phyloP scores from a whole-genome alignment of 1,139 yeast species.

The Spencermartinsiella ligniputridi region DNA sequence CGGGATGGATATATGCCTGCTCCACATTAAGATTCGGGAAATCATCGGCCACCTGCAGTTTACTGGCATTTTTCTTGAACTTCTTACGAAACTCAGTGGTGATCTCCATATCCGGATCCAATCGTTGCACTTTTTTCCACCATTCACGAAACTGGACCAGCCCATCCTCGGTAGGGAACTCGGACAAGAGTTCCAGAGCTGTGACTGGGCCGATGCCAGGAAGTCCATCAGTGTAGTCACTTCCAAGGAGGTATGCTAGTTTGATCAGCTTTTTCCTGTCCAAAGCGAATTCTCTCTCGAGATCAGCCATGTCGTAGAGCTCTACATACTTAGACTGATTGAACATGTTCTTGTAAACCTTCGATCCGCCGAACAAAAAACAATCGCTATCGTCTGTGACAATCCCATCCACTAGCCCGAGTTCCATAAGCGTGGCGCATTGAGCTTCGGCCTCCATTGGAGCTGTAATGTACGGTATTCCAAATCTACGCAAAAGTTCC shows the following conservation, averaged over 20 bases:
- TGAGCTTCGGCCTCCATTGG: constrained; percentile 99
- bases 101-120: constrained; percentile 21
- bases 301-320: constrained; percentile 60
- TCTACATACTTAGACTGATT: constrained; percentile 92
- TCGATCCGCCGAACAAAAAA: constrained; percentile 85
- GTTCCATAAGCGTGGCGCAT: constrained; percentile 68
- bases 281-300: constrained; percentile 64
- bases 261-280: constrained; percentile 61
- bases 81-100: constrained; percentile 33
- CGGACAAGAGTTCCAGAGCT: constrained; percentile 90
- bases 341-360: constrained; percentile 87
- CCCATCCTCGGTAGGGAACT: constrained; percentile 49
- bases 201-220: constrained; percentile 91
- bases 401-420: constrained; percentile 85
- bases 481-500: constrained; percentile 77
- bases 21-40: constrained; percentile 71
- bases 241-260: constrained; percentile 77
- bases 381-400: constrained; percentile 98
- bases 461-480: constrained; percentile 90
- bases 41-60: constrained; percentile 54
- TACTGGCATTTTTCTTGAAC: constrained; percentile 56
- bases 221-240: constrained; percentile 91
- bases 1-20: constrained; percentile 74
- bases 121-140: constrained; percentile 48
- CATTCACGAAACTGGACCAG: constrained; percentile 47